Evolutionary conservation across 2,329 filamentous ascomycete species (phyloP).

Genomic region (Xylariaceae sp.): DNA sequence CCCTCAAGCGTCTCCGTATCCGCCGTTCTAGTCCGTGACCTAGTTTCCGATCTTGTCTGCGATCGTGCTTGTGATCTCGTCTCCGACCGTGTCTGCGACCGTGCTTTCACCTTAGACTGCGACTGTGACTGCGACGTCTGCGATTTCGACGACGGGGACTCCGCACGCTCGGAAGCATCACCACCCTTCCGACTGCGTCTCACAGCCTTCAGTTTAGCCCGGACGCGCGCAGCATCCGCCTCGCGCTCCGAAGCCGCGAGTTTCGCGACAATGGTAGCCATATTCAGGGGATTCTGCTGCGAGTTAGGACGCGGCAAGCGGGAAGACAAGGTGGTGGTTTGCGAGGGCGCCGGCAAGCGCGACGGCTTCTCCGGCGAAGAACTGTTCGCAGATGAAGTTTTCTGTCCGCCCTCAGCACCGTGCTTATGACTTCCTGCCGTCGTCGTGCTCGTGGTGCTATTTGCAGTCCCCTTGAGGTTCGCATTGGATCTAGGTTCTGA

Average conservation of each 20-base stretch:
- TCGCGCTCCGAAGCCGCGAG: conserved; percentile 59
- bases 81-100: not conserved
- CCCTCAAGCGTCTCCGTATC: not conserved
- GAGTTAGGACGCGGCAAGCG: conserved; percentile 33
- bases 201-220: conserved; percentile 57
- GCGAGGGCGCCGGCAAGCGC: conserved; percentile 6
- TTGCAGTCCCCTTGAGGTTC: not conserved
- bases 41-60: not conserved
- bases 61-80: not conserved
- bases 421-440: conserved; percentile 4
- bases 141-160: not conserved
- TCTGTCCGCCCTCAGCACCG: not conserved
- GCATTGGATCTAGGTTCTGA: conserved; percentile 11
- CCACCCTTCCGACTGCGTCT: conserved; percentile 31
- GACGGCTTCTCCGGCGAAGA: not conserved
- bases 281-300: conserved; percentile 54
- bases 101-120: not conserved
- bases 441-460: not conserved
- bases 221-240: conserved; percentile 57
- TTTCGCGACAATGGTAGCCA: conserved; percentile 59
- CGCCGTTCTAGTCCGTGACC: not conserved
- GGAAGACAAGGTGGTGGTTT: conserved; percentile 11
- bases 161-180: not conserved
- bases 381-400: not conserved
- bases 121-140: not conserved